These are phyloP conservation scores for Sisymbrium altissimum DNA, from an alignment of 345 rosid genomes.

Conservation along the genomic window DNA sequence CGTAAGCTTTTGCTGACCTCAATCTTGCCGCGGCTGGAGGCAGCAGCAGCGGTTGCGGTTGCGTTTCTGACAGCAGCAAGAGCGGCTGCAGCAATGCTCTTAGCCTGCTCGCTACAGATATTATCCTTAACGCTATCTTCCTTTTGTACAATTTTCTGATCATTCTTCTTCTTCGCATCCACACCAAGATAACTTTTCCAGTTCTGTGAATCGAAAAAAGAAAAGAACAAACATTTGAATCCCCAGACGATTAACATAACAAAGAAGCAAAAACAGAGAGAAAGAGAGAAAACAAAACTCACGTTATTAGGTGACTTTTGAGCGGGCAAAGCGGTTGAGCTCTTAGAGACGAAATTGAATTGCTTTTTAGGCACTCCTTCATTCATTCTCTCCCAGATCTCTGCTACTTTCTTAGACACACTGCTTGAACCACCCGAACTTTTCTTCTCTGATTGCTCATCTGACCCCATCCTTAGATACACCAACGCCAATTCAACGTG, in stretches of 20 bases:
- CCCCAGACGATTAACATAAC: background rate
- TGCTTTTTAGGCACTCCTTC: constrained; percentile 25
- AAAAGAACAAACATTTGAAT: background rate
- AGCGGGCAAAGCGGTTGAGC: constrained; percentile 23
- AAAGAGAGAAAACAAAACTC: background rate
- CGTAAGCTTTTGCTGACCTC: constrained; percentile 48
- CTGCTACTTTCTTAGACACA: constrained; percentile 40
- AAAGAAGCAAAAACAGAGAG: background rate
- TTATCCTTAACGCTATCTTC: constrained; percentile 29
- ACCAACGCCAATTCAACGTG: background rate
- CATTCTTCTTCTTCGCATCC: constrained; percentile 19
- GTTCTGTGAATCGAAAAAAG: background rate
- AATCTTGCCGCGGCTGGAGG: constrained; percentile 61
- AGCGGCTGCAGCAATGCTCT: constrained; percentile 80
- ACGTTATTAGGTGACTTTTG: constrained; percentile 35
- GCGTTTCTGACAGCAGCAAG: constrained; percentile 82
- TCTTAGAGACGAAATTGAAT: constrained; percentile 23
- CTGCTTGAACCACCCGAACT: constrained; percentile 27
- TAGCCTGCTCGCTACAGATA: constrained; percentile 54
- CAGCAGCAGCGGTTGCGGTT: constrained; percentile 65
- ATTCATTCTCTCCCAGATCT: constrained; percentile 35
- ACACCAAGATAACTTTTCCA: constrained; percentile 29
- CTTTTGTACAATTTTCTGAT: constrained; percentile 8
- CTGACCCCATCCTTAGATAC: constrained; percentile 25
- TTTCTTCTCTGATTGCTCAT: constrained; percentile 7